Base-by-base conservation (phyloP, 371 early-diverging fungal species). In the Batkoa obscura region DNA sequence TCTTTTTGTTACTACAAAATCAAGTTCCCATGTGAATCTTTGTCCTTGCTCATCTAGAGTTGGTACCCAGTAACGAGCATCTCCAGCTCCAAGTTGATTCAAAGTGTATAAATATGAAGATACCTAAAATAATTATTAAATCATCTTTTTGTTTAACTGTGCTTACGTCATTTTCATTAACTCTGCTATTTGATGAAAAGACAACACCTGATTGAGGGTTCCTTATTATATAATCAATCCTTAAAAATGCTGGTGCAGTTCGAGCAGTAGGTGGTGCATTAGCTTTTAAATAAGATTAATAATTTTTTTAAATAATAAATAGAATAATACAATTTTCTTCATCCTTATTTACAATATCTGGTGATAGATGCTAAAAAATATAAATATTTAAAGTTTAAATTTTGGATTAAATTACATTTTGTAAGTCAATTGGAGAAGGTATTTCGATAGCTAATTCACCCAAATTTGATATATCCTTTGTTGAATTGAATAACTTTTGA, bases 11-110 rank as follows among this genome's bases (percentile, higher is more conserved):
- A 42, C 33, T 39, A 50, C 73, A 58, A 82, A 80, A 49, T 86
- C 79, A 62, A 94, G 68, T 43, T 88, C 89, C 90, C 90, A 94
- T 2, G 87, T 88, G 52, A 80, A 79, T 56, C 84, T 67, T 45
- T 83, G 85, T 12, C 78, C 73, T 5, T 78, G 59, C 17, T 72
- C 67, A 62, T 94, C 92, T 43, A 88, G 61, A 62, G 92, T 92
- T 1, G 94, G 94, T 45, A 91, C 68, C 93, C 93, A 92, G 41
- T 75, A 62, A 1, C 94, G 78, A 3, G 89, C 79, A 33, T 73
- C 76, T 2, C 86, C 84, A 36, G 86, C 82, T 6, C 76, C 61
- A 23, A 81, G 76, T 46, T 80, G 81, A 60, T 86, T 83, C 55
- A 82, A 76, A 3, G 88, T 87, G 66, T 86, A 86, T 60, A 83